These are phyloP conservation scores for Cryptococcus maquisensis DNA, from an alignment of 1,284 basidiomycete species.

Conservation along the genomic window DNA sequence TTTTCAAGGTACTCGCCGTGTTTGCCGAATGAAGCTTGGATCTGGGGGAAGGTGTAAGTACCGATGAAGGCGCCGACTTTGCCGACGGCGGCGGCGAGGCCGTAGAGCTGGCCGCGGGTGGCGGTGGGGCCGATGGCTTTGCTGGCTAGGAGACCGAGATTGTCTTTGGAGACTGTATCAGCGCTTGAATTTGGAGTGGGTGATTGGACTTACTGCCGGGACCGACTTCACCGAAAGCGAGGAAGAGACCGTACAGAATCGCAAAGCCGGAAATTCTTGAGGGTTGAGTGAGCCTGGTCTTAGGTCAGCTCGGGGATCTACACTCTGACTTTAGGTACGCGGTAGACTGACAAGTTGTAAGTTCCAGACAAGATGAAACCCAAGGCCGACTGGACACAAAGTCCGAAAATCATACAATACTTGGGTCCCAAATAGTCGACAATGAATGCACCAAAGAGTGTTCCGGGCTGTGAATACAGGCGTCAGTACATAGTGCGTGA, in stretches of 20 bases:
- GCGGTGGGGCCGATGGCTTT: conserved; percentile 75
- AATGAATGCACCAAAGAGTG: conserved; percentile 31
- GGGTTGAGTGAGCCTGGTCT: conserved; percentile 38
- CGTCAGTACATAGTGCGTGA: conserved; percentile 44
- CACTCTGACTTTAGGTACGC: background rate
- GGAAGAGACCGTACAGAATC: conserved; percentile 84
- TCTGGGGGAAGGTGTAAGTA: conserved; percentile 66
- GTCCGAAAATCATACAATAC: conserved; percentile 69
- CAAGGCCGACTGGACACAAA: conserved; percentile 66
- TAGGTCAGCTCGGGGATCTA: background rate
- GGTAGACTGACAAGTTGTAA: conserved; percentile 54
- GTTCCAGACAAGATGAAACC: conserved; percentile 84
- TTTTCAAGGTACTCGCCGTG: conserved; percentile 30
- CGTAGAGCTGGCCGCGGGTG: conserved; percentile 80
- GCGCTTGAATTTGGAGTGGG: background rate
- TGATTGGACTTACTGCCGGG: conserved; percentile 22
- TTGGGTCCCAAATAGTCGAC: conserved; percentile 44
- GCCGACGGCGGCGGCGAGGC: conserved; percentile 79
- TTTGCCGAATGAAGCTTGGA: conserved; percentile 52
- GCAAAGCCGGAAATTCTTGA: conserved; percentile 72
- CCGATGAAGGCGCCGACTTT: conserved; percentile 73
- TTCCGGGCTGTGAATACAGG: conserved; percentile 25
- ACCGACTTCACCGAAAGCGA: conserved; percentile 64
- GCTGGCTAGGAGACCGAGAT: conserved; percentile 70
- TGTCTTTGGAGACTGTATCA: conserved; percentile 52